A percentile compares a stretch with the other conserved stretches of the same genome.
Evolutionary conservation across 192 early-diverging fungal species (phyloP).

Genomic region (Entomortierella chlamydospora): DNA sequence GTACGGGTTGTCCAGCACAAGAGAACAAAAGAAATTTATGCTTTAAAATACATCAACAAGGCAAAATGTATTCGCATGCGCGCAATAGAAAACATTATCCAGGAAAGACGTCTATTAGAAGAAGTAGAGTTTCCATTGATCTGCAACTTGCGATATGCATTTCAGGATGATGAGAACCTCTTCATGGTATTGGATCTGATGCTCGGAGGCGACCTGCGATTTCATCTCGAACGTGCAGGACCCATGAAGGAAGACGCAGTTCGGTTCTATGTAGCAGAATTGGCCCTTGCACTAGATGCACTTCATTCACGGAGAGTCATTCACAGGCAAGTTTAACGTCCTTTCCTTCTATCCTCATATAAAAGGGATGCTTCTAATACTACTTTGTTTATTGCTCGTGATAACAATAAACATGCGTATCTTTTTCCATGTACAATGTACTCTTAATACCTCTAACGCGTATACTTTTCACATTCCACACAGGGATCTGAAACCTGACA

Average conservation of each 20-base stretch:
- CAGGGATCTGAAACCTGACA: constrained; percentile 90
- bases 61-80: constrained; percentile 88
- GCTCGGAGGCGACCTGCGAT: constrained; percentile 94
- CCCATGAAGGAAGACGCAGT: constrained; percentile 75
- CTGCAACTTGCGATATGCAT: constrained; percentile 94
- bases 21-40: constrained; percentile 79
- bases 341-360: no score
- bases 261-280: constrained; percentile 79
- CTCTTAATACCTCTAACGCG: no score
- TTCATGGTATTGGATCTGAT: constrained; percentile 96
- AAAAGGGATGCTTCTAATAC: no score
- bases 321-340: constrained; percentile 62
- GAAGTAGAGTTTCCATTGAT: constrained; percentile 87
- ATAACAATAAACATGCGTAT: no score
- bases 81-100: constrained; percentile 90
- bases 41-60: constrained; percentile 99
- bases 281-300: constrained; percentile 72
- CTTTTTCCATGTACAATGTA: no score
- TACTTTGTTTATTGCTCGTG: background rate
- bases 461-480: no score
- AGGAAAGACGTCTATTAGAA: constrained; percentile 90
- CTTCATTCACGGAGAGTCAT: constrained; percentile 78
- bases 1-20: constrained; percentile 94
- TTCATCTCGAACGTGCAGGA: constrained; percentile 81
- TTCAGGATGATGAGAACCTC: constrained; percentile 94